These are phyloP conservation scores for Puccinia coronata DNA, from an alignment of 1,284 basidiomycete species.

Conservation along the genomic window DNA sequence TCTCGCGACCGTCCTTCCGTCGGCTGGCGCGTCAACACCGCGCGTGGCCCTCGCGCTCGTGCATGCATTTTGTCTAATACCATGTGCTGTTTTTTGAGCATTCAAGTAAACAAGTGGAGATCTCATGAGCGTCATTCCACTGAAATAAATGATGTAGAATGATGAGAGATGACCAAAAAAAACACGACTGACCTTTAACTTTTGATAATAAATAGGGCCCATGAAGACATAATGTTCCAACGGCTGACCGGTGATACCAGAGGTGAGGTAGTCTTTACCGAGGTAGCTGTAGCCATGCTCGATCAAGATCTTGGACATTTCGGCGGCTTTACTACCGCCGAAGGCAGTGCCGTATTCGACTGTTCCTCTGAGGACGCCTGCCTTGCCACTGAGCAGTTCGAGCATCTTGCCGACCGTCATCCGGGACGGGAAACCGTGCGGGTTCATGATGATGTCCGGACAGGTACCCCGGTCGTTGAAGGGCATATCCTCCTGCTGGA, in stretches of 20 bases:
- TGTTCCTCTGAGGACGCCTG: conserved; percentile 79
- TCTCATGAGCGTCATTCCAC: too few species aligned
- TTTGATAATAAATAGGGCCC: conserved; percentile 98
- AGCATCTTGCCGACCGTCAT: conserved; percentile 99
- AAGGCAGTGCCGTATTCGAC: conserved; percentile 85
- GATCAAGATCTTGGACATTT: conserved; percentile 93
- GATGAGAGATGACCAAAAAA: neutral
- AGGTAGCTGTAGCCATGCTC: conserved; percentile 95
- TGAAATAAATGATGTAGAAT: neutral
- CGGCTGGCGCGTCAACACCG: conserved; percentile 93
- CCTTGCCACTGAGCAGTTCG: conserved; percentile 92
- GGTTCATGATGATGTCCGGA: conserved; percentile 98
- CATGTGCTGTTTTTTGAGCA: conserved; percentile 70
- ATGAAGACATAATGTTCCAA: conserved; percentile 97
- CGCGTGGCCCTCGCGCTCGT: conserved; percentile 90
- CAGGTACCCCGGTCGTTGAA: conserved; percentile 97
- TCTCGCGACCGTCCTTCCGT: conserved; percentile 97
- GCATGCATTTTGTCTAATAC: conserved; percentile 99
- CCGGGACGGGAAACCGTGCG: conserved; percentile 97
- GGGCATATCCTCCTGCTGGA: conserved; percentile 98
- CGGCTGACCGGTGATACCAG: conserved; percentile 94
- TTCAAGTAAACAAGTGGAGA: conserved; percentile 13
- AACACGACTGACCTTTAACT: conserved; percentile 58
- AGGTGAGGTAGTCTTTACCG: conserved; percentile 97
- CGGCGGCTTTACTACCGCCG: conserved; percentile 97